These are phyloP conservation scores for Fusarium dimerum DNA, from an alignment of 2,329 filamentous ascomycete genomes.

Conservation along the genomic window DNA sequence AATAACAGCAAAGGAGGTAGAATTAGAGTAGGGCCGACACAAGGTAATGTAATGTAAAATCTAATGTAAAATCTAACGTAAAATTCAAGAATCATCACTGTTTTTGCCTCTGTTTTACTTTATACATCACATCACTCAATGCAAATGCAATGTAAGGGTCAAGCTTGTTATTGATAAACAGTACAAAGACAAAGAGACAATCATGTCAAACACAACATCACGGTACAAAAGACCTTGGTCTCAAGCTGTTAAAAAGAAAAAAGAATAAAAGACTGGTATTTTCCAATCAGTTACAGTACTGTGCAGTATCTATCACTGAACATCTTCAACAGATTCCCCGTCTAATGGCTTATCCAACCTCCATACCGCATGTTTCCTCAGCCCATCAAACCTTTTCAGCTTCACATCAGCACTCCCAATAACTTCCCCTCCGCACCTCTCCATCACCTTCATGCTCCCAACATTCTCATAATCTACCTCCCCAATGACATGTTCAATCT, in stretches of 20 bases:
- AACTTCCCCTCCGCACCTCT: slow-evolving; percentile 3
- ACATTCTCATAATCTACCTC: not conserved
- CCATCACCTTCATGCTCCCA: slow-evolving; percentile 1
- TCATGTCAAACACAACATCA: no score
- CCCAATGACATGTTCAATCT: not conserved
- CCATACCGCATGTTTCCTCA: slow-evolving; percentile 1
- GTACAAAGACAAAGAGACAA: not conserved
- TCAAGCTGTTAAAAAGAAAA: no score
- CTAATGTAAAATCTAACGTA: no score
- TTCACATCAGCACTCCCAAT: not conserved
- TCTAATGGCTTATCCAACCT: slow-evolving; percentile 1
- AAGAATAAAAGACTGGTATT: not conserved
- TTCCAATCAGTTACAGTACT: not conserved
- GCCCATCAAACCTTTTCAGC: not conserved
- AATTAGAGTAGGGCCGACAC: no score
- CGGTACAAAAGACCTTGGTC: no score
- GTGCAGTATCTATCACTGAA: not conserved
- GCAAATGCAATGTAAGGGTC: not conserved
- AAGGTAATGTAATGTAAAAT: no score
- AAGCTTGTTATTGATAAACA: not conserved
- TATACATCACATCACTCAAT: no score
- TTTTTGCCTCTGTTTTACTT: no score
- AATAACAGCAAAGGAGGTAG: no score
- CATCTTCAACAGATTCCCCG: no score
- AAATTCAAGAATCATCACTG: no score